Evolutionary conservation across 352 stramenopile genomes (phyloP), one percentile per base, ranked within the genome.

Genomic region (Pythium utonaiense): DNA sequence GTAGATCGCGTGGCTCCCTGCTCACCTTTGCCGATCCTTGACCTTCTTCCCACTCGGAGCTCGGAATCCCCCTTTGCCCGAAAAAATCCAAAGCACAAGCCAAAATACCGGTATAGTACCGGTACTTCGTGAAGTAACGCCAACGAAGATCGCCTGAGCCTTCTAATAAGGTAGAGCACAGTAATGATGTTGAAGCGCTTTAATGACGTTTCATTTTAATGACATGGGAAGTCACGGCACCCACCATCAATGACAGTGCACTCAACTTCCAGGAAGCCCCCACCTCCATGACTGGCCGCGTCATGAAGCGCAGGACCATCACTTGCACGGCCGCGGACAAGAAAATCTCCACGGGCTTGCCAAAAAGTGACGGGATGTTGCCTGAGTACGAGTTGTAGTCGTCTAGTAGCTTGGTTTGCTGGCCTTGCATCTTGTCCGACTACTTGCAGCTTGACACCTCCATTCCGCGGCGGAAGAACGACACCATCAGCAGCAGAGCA

Each of bases 11-110:
- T 16, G 16, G 33, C 16, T 41, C 24, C 9, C 19, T 22, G 16
- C 59, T 66, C 59, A 66, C 59, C 59, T 66, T 59, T 51, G 17
- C 59, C 50, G 59, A 66, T 66, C 59, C 57, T 66, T 60, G 59
- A 60, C 51, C 59, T 66, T 66, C 59, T 66, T 60, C 59, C 50
- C 50, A 49, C 51, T 66, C 48, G 8, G 30, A n/a, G n/a, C 3
- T 45, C 42, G 49, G 52, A 58, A 50, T 38, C 52, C 52, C 30
- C 55, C 38, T 27, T 50, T 36, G 16, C 38, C n/a, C n/a, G n/a
- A 45, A 52, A 66, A 66, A 66, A 65, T 65, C 58, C 58, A 66
- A 66, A 59, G 40, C 7, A 16, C 33, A 41, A 9, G 17, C n/a
- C 13, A 9, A 10, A 47, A 64, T 47, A 65, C 58, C 58, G 58